Evolutionary conservation across 164 flowering plant species (phyloP), one percentile per base, ranked within the genome.

Genomic region (Berberis vulgaris): DNA sequence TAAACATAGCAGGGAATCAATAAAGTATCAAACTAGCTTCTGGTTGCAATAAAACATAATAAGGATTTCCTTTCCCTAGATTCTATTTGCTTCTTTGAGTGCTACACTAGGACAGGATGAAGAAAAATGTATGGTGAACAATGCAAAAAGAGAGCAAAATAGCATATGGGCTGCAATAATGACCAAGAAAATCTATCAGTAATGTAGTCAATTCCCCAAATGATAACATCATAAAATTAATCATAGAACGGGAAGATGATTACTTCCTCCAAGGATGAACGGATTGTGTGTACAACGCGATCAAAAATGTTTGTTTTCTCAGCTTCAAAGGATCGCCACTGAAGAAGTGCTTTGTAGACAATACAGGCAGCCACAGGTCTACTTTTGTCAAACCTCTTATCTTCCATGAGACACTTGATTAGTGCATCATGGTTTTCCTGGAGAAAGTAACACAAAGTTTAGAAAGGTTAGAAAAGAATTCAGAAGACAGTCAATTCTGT

Each of bases 321-420:
- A 74, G 88, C 88, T 70, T 88, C 92, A 76, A 86, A 86, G 49
- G 93, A 83, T 77, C 89, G 77, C 96, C 96, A 89, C 41, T 86
- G 96, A 69, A 86, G 77, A 71, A 89, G 86, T 67, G 83, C 69
- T 75, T 79, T 86, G 69, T 80, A 86, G 3, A 86, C 81, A 50
- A 81, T 71, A 59, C 80, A 85, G 5, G 93, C 89, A 56, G 89
- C 83, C 11, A 74, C 82, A 40, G 96, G 85, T 65, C 76, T 82
- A 53, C 69, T 75, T 65, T 81, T 78, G 61, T 82, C 82, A 73
- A 89, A 89, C 61, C 76, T 50, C 62, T 77, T 82, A 45, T 86
- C 89, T 71, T 86, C 85, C 57, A 72, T 45, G n/a, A 89, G 81
- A 54, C 90, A 86, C 73, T 85, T 86, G 73, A 89, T 78, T 9